Evolutionary conservation across 306 rosid genomes (phyloP), one percentile per base, ranked within the genome.

Genomic region (Dalbergia cultrata): DNA sequence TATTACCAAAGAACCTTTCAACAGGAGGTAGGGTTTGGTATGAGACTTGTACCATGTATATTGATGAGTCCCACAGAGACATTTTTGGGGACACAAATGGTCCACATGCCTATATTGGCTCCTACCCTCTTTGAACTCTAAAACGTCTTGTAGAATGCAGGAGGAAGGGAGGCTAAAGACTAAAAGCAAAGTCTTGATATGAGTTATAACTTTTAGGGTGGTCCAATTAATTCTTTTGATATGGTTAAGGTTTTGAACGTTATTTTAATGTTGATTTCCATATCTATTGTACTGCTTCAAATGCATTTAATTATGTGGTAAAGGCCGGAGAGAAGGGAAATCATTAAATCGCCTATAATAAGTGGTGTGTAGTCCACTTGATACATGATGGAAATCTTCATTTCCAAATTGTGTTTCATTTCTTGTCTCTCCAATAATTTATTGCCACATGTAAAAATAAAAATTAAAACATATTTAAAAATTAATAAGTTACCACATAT

Each of bases 41-140:
- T 60, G 31, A 59, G 57, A 43, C 10, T 47, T 43, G 56, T 21
- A 61, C 68, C 78, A 73, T 73, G 78, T 31, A 16, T 52, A 16
- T 52, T 6, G 76, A 54, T 6, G 76, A 54, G 47, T 54, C 60
- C 43, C 35, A 13, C 21, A 43, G 12, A 43, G 47, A 43, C 47
- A 61, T 9, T 66, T 45, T 26, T 39, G 22, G 62, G 71, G 8
- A 34, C 14, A 67, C 37, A 75, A 14, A 34, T 76, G 16, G 66
- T 65, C 74, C 74, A 22, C 4, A 47, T 61, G 50, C 72, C 80
- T 75, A 75, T 21, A 2, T 45, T 61, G 58, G 49, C 71, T 62
- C 59, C 58, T 68, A 47, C 43, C 43, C 56, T 67, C 35, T 44
- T n/a, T 68, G 14, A 49, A 49, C 44, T 43, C 14, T 45, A 70